Evolutionary conservation across 306 rosid species (phyloP), one percentile per base, ranked within the genome.

Genomic region (Castanopsis chinensis): DNA sequence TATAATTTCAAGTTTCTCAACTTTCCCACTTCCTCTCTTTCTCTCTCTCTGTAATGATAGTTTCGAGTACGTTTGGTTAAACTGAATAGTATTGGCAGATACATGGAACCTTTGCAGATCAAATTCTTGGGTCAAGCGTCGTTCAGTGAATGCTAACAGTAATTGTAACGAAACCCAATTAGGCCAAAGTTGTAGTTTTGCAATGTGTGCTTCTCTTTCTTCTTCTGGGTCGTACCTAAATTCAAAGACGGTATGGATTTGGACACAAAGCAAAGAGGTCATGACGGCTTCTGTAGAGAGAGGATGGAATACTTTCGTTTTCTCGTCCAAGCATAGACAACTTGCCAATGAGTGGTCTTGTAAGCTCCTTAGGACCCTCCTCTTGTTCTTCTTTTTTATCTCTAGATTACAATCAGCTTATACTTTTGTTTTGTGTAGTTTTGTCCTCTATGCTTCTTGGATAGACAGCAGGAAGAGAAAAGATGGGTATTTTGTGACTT

Each of bases 201-300:
- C 85, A 65, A 86, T 80, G 90, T 25, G 75, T 55, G 51, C 88
- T 69, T 80, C 84, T 54, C 56, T 77, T 63, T 41, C 76, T 13
- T 63, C 43, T 49, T 81, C 84, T 27, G 88, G 75, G n/a, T 61
- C 58, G 12, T 83, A 33, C 57, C 86, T 80, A 59, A 87, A 65
- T 65, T 49, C 89, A 55, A 95, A 95, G 88, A 84, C 73, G 27
- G 98, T 95, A 30, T 92, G 98, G 98, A 84, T 95, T 75, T 92
- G 98, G 99, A 92, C 93, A 13, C 61, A 77, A 75, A 85, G 55
- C 88, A 89, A 83, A 82, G 78, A 83, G 65, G 99, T 92, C 54
- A 89, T 95, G 92, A 91, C 92, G 51, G 85, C 99, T 25, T 90
- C 99, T n/a, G 90, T 92, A 4, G 98, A 95, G 85, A 85, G 98